A percentile compares a stretch with the other conserved stretches of the same genome.
These are phyloP conservation scores for Rubus idaeus DNA, from an alignment of 306 rosid species.

Conservation along the genomic window DNA sequence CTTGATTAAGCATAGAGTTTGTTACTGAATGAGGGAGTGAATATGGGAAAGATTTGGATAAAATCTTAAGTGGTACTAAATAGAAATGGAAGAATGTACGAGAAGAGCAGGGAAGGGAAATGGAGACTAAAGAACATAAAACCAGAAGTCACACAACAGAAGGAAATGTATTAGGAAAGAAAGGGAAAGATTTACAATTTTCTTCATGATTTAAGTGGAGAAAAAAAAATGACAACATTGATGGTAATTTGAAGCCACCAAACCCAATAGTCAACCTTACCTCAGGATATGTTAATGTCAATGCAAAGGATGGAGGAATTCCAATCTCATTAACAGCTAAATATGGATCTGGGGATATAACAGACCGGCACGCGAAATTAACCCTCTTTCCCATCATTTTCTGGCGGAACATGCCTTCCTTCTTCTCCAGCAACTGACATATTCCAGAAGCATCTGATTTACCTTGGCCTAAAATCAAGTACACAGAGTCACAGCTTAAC, in stretches of 20 bases:
- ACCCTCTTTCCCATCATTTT: conserved; percentile 99
- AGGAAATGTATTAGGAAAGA: neutral
- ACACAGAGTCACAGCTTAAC: conserved; percentile 24
- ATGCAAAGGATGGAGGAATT: conserved; percentile 91
- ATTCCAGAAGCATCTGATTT: conserved; percentile 65
- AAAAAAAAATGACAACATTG: neutral
- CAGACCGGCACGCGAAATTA: conserved; percentile 95
- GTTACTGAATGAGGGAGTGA: neutral
- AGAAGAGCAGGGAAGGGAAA: neutral
- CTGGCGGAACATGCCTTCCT: conserved; percentile 95
- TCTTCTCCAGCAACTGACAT: conserved; percentile 91
- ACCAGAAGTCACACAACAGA: neutral
- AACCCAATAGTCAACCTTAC: conserved; percentile 39
- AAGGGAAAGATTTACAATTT: neutral
- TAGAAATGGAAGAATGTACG: neutral
- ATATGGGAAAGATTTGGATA: neutral
- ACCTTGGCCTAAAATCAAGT: conserved; percentile 44
- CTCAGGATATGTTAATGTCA: conserved; percentile 86
- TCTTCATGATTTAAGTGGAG: neutral
- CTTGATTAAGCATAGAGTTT: neutral
- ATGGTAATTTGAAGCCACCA: conserved; percentile 3
- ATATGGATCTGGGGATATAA: conserved; percentile 97
- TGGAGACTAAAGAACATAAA: neutral
- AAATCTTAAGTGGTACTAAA: neutral
- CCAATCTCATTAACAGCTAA: conserved; percentile 98